These are phyloP conservation scores for Penicillium sp. DNA, from an alignment of 2,329 filamentous ascomycete genomes.

Conservation along the genomic window DNA sequence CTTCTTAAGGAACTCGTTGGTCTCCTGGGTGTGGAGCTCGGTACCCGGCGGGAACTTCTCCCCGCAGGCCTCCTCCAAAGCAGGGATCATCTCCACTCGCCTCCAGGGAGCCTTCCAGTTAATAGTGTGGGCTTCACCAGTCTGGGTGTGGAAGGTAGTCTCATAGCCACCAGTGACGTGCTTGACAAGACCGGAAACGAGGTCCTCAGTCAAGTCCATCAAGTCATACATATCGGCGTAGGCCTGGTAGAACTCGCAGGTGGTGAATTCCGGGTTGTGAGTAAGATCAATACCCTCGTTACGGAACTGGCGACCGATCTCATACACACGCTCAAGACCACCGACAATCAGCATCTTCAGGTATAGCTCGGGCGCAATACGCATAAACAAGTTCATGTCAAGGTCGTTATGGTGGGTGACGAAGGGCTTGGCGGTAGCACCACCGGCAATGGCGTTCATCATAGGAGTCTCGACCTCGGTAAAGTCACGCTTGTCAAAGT, in stretches of 20 bases:
- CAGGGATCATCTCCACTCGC: constrained; percentile 91
- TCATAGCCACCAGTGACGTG: constrained; percentile 77
- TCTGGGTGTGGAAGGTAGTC: constrained; percentile 81
- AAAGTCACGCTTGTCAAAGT: constrained; percentile 83
- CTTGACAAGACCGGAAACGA: constrained; percentile 86
- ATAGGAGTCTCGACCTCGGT: constrained; percentile 95
- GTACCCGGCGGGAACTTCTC: constrained; percentile 91
- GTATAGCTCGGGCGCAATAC: constrained; percentile 90
- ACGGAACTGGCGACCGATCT: constrained; percentile 90
- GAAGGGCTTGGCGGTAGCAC: constrained; percentile 93
- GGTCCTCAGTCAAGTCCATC: constrained; percentile 86
- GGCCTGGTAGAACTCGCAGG: constrained; percentile 94
- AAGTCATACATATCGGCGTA: constrained; percentile 89
- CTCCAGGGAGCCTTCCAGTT: constrained; percentile 97
- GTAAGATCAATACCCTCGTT: constrained; percentile 90
- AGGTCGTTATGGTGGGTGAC: constrained; percentile 94
- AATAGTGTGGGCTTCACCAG: constrained; percentile 79
- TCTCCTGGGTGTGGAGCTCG: constrained; percentile 83
- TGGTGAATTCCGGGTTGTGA: constrained; percentile 98
- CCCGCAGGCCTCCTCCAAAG: constrained; percentile 79
- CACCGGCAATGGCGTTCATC: constrained; percentile 93
- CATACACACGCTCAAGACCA: constrained; percentile 89
- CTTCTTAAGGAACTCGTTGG: constrained; percentile 77
- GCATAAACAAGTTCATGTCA: constrained; percentile 90
- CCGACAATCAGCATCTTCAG: constrained; percentile 96